Percentiles rank a stretch among this genome's conserved stretches.
Conservation (phyloP, 2,329 filamentous ascomycete genomes). For the Sclerotinia subarctica region DNA sequence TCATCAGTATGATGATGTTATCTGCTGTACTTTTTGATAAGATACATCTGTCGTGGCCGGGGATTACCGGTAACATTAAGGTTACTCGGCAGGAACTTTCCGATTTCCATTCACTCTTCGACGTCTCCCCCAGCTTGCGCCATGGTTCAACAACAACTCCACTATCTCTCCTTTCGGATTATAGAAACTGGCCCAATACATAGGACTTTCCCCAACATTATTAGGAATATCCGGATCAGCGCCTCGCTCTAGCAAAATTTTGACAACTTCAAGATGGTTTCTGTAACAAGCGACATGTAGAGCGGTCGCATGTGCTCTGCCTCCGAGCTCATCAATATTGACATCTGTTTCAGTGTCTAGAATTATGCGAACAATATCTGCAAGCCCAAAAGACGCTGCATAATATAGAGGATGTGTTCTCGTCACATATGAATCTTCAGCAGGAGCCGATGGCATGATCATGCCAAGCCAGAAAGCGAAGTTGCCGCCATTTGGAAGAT, state of each 20-base stretch:
- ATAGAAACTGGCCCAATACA: conserved; percentile 25
- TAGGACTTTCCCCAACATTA: conserved; percentile 19
- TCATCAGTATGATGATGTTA: neutral
- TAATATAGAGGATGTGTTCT: conserved; percentile 30
- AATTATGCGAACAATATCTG: conserved; percentile 25
- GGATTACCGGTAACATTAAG: neutral
- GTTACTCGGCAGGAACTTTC: neutral
- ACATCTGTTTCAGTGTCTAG: conserved; percentile 24
- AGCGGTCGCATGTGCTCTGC: conserved; percentile 25
- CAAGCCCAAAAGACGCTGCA: conserved; percentile 30
- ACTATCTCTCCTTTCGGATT: conserved; percentile 19
- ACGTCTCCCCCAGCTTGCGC: conserved; percentile 19
- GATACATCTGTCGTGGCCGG: neutral
- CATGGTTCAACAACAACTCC: conserved; percentile 26
- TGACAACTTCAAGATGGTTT: conserved; percentile 25
- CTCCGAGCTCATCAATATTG: conserved; percentile 28
- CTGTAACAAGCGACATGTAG: conserved; percentile 29
- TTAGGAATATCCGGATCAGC: conserved; percentile 28
- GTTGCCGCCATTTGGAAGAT: conserved; percentile 25
- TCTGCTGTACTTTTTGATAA: neutral
- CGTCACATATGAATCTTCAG: conserved; percentile 9
- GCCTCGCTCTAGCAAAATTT: conserved; percentile 27
- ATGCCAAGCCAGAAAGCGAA: conserved; percentile 29
- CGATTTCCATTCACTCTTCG: neutral
- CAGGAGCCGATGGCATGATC: conserved; percentile 23